These are phyloP conservation scores for Coelastrella sp. DNA, from an alignment of 139 green algal species.

Conservation along the genomic window DNA sequence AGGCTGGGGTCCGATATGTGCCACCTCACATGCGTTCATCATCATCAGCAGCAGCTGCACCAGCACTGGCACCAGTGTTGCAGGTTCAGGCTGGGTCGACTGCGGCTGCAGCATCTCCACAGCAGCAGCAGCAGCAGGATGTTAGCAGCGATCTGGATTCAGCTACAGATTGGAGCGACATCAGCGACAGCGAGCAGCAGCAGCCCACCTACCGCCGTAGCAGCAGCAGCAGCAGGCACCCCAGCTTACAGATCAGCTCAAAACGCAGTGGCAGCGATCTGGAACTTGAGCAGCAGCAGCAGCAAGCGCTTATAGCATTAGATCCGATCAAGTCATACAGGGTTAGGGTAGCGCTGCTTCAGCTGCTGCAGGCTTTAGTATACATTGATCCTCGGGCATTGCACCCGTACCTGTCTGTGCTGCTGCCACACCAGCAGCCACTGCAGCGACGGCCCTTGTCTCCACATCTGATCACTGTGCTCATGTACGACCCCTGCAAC, in stretches of 20 bases:
- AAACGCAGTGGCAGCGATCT: not conserved
- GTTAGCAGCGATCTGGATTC: conserved; percentile 8
- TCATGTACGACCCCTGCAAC: conserved; percentile 71
- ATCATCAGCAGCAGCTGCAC: conserved; percentile 3
- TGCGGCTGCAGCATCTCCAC: not conserved
- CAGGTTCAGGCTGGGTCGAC: not conserved
- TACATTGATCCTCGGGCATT: conserved; percentile 70
- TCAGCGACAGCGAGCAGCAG: not conserved
- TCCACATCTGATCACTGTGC: conserved; percentile 65
- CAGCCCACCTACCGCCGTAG: not conserved
- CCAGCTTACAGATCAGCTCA: not conserved
- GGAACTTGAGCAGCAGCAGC: not conserved
- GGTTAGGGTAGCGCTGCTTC: conserved; percentile 62
- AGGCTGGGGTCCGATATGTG: not conserved
- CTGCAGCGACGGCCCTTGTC: conserved; percentile 58
- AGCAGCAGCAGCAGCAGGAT: conserved; percentile 12
- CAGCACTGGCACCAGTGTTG: not conserved
- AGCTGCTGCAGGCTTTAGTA: conserved; percentile 69
- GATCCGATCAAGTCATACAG: conserved; percentile 41
- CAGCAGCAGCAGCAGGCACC: not conserved
- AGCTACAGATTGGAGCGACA: conserved; percentile 58
- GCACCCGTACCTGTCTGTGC: conserved; percentile 67
- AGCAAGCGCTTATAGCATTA: not conserved
- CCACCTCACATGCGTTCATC: not conserved
- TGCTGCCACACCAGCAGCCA: conserved; percentile 67